phyloP scores from a whole-genome alignment of 2,329 filamentous ascomycete genomes.

The Exophiala dermatitidis region DNA sequence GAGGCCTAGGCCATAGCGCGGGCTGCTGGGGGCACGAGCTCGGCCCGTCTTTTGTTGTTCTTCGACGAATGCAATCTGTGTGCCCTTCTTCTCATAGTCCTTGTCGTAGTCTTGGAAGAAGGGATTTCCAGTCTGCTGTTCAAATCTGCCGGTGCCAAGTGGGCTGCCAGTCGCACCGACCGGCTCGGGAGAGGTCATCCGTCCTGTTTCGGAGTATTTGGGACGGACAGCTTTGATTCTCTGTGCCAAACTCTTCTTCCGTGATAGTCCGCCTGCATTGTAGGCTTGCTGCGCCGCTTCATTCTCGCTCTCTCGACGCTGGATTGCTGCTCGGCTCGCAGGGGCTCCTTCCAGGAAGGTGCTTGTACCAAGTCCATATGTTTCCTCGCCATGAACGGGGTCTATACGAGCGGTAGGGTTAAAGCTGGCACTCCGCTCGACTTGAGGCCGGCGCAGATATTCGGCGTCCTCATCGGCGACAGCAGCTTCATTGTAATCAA shows the following conservation, averaged over 20 bases:
- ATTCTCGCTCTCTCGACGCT: conserved; percentile 64
- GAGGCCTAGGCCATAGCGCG: conserved; percentile 46
- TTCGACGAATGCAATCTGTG: conserved; percentile 49
- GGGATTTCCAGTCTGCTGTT: conserved; percentile 56
- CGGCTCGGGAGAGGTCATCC: conserved; percentile 51
- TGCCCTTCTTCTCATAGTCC: conserved; percentile 58
- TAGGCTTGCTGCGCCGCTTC: conserved; percentile 43
- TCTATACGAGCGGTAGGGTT: conserved; percentile 62
- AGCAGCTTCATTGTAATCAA: conserved; percentile 59
- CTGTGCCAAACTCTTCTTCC: conserved; percentile 93
- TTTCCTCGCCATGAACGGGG: conserved; percentile 75
- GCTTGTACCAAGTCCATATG: conserved; percentile 78
- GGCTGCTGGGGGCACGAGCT: conserved; percentile 51
- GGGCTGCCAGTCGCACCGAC: conserved; percentile 27
- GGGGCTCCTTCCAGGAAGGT: conserved; percentile 94
- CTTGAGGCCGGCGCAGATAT: conserved; percentile 29
- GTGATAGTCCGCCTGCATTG: conserved; percentile 55
- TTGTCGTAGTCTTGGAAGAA: conserved; percentile 76
- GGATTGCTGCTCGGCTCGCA: conserved; percentile 70
- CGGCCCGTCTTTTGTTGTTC: conserved; percentile 35
- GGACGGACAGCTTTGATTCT: conserved; percentile 68
- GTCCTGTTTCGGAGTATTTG: conserved; percentile 54
- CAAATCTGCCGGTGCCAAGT: conserved; percentile 32
- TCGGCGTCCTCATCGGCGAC: conserved; percentile 32
- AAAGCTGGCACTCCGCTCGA: conserved; percentile 45